Percentiles rank a stretch among this genome's conserved stretches.
phyloP scores from a whole-genome alignment of 208 protist species.

The Trypanosoma avium region DNA sequence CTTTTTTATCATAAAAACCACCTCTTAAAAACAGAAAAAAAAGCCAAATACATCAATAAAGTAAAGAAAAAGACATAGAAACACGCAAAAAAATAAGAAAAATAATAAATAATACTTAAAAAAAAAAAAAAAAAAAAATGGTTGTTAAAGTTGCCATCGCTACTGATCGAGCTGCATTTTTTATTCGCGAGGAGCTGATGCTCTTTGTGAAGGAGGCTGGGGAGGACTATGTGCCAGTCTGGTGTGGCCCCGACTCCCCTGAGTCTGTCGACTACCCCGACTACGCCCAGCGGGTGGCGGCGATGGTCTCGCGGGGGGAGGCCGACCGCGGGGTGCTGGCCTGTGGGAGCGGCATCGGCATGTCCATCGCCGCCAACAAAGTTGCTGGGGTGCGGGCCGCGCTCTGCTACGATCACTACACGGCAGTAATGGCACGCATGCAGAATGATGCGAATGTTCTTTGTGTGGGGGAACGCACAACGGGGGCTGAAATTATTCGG shows the following conservation, averaged over 20 bases:
- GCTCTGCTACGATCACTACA: conserved; percentile 93
- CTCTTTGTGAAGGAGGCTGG: conserved; percentile 46
- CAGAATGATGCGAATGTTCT: conserved; percentile 95
- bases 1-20: too few relatives aligned
- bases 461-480: conserved; percentile 83
- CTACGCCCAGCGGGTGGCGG: conserved; percentile 70
- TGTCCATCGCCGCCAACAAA: conserved; percentile 96
- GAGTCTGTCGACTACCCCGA: conserved; percentile 93
- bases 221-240: conserved; percentile 61
- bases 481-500: conserved; percentile 78
- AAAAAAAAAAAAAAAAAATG: conserved; percentile 30
- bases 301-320: conserved; percentile 58
- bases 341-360: conserved; percentile 95
- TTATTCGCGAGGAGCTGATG: conserved; percentile 62
- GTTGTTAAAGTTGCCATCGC: conserved; percentile 77
- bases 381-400: conserved; percentile 89
- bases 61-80: not conserved
- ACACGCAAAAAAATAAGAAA: conserved; percentile 16
- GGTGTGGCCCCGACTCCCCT: conserved; percentile 58
- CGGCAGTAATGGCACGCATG: conserved; percentile 71
- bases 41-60: not conserved
- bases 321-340: conserved; percentile 83
- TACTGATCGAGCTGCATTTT: conserved; percentile 85
- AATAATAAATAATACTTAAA: not conserved
- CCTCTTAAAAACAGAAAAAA: conserved; percentile 13